phyloP scores from a whole-genome alignment of 176 grass and related monocot species.

The Bolboschoenus planiculmis region DNA sequence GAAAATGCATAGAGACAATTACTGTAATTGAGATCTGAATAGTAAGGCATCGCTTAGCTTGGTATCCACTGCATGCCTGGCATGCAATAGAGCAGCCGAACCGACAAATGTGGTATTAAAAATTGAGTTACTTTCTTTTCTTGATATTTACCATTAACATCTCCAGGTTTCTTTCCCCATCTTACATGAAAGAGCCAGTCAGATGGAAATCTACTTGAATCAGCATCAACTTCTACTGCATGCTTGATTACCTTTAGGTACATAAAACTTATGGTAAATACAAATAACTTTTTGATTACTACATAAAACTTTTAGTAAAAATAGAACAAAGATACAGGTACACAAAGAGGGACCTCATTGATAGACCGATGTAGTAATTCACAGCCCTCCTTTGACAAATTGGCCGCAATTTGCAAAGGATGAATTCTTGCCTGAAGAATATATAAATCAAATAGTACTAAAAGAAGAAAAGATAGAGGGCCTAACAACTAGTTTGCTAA shows the following conservation, averaged over 20 bases:
- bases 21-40: slow-evolving; percentile 3
- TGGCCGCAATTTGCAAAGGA: slow-evolving; percentile 71
- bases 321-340: background rate
- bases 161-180: slow-evolving; percentile 77
- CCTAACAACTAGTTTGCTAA: background rate
- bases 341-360: slow-evolving; percentile 38
- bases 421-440: slow-evolving; percentile 64
- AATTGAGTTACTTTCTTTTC: background rate
- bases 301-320: slow-evolving; percentile 1
- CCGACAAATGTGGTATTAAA: background rate
- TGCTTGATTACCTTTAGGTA: slow-evolving; percentile 65
- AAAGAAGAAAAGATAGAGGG: too few species aligned
- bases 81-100: background rate
- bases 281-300: too few species aligned
- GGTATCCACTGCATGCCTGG: background rate
- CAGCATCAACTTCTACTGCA: slow-evolving; percentile 80
- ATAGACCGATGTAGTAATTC: slow-evolving; percentile 65
- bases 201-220: slow-evolving; percentile 54
- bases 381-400: slow-evolving; percentile 58
- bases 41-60: background rate
- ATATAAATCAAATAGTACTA: slow-evolving; percentile 9
- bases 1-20: background rate
- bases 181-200: slow-evolving; percentile 91
- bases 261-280: slow-evolving; percentile 1
- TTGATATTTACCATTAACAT: slow-evolving; percentile 52